Percentiles rank a stretch among this genome's conserved stretches.
phyloP scores from a whole-genome alignment of 305 asterid species.

The Euphrasia arctica region DNA sequence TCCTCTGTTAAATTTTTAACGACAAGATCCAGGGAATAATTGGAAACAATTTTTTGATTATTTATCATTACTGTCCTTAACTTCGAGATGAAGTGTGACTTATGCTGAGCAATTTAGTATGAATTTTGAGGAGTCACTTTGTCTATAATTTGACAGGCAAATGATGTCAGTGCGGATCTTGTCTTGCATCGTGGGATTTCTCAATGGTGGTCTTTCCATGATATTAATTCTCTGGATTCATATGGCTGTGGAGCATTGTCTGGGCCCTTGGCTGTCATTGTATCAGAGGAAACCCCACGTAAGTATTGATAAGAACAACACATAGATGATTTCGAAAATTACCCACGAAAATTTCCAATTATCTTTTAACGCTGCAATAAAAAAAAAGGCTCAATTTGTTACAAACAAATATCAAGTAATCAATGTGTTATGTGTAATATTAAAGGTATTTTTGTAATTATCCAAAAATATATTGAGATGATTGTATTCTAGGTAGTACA shows the following conservation, averaged over 20 bases:
- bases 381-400: background rate
- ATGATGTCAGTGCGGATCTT: conserved; percentile 70
- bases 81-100: conserved; percentile 11
- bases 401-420: too few species aligned
- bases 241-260: conserved; percentile 60
- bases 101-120: background rate
- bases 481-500: background rate
- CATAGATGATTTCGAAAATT: background rate
- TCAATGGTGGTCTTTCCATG: conserved; percentile 96
- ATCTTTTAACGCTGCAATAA: background rate
- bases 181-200: conserved; percentile 57
- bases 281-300: conserved; percentile 99
- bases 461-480: background rate
- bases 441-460: background rate
- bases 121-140: conserved; percentile 16
- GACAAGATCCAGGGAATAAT: background rate
- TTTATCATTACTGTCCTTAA: background rate
- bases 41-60: background rate
- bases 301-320: conserved; percentile 30
- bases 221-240: conserved; percentile 42
- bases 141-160: conserved; percentile 37
- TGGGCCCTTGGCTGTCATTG: conserved; percentile 94
- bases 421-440: background rate
- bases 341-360: background rate
- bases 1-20: background rate